These are phyloP conservation scores for Xylariales sp. DNA, from an alignment of 2,329 filamentous ascomycete genomes.

Conservation along the genomic window DNA sequence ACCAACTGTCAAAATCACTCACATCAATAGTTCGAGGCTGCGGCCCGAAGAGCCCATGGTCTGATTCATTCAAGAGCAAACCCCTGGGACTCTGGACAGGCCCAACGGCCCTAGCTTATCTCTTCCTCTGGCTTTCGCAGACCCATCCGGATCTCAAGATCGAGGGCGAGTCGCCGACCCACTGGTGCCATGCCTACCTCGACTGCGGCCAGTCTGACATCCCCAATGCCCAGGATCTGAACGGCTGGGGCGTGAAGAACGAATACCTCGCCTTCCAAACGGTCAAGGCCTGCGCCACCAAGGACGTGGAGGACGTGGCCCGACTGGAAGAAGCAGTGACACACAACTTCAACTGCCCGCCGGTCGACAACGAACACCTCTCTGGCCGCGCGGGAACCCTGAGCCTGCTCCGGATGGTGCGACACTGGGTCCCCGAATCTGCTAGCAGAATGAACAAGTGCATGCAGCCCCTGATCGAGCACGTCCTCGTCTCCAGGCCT, in stretches of 20 bases:
- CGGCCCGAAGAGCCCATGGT: too few species aligned
- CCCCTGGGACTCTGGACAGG: slow-evolving; percentile 6
- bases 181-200: slow-evolving; percentile 1
- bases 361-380: not conserved
- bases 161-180: not conserved
- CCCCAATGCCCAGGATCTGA: not conserved
- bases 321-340: not conserved
- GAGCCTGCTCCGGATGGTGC: not conserved
- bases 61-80: too few species aligned
- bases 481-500: too few species aligned
- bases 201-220: not conserved
- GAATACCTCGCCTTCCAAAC: not conserved
- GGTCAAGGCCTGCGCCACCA: not conserved
- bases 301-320: not conserved
- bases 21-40: too few species aligned
- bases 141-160: not conserved
- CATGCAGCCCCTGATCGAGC: too few species aligned
- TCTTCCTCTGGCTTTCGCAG: not conserved
- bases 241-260: not conserved
- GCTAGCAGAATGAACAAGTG: not conserved
- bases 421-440: not conserved
- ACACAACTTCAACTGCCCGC: not conserved
- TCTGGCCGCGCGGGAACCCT: not conserved
- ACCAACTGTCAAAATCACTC: too few species aligned
- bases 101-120: slow-evolving; percentile 5